A percentile compares a stretch with the other conserved stretches of the same genome.
These are phyloP conservation scores for Graphilbum sp. DNA, from an alignment of 2,329 filamentous ascomycete genomes.

Conservation along the genomic window DNA sequence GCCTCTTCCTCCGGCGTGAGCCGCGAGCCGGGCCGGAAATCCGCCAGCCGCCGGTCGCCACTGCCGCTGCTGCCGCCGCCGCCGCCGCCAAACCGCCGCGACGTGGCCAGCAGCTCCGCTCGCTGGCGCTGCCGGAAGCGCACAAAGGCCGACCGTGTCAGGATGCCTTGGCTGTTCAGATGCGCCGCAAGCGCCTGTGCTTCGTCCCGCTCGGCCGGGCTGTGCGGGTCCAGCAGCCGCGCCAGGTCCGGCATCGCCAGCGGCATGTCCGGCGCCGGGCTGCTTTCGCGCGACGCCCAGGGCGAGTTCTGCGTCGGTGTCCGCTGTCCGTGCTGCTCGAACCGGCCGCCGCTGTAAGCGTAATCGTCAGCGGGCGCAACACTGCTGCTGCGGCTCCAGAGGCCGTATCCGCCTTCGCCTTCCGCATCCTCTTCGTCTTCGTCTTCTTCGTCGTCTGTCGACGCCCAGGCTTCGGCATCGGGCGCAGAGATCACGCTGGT, in stretches of 20 bases:
- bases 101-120: constrained; percentile 42
- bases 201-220: constrained; percentile 61
- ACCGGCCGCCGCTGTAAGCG: constrained; percentile 22
- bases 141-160: constrained; percentile 69
- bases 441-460: constrained; percentile 26
- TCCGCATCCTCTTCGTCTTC: constrained; percentile 26
- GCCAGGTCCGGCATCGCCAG: constrained; percentile 57
- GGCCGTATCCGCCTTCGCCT: too few relatives aligned
- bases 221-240: constrained; percentile 65
- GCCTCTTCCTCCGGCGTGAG: constrained; percentile 42
- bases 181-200: constrained; percentile 70
- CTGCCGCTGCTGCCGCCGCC: too few relatives aligned
- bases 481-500: constrained; percentile 64
- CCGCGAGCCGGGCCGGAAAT: constrained; percentile 20
- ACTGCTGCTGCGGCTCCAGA: too few relatives aligned
- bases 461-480: constrained; percentile 17
- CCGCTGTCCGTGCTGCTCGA: constrained; percentile 31
- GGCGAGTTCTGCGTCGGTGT: constrained; percentile 37
- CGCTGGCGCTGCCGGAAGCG: constrained; percentile 52
- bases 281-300: constrained; percentile 28
- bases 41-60: constrained; percentile 10
- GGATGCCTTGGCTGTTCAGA: constrained; percentile 49
- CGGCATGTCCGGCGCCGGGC: constrained; percentile 43
- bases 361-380: too few relatives aligned
- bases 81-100: constrained; percentile 10